phyloP scores from a whole-genome alignment of 768 basidiomycete genomes.

The Pisolithus marmoratus region DNA sequence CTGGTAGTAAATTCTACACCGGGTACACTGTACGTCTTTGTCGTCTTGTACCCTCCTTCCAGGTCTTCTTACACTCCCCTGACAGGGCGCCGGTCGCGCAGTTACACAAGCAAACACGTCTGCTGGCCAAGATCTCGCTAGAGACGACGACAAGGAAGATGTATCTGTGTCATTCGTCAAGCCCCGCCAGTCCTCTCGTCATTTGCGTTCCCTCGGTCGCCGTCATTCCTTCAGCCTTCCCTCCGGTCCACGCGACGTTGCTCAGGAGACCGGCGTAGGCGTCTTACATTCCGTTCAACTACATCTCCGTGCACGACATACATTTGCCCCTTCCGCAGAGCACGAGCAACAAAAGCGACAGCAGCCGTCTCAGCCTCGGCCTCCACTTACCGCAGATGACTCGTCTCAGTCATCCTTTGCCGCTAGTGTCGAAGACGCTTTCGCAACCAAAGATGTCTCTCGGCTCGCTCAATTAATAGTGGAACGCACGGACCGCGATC shows the following conservation, averaged over 20 bases:
- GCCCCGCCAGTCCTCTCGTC: conserved; percentile 25
- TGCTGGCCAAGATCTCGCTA: conserved; percentile 45
- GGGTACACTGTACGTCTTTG: conserved; percentile 53
- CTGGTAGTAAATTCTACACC: conserved; percentile 66
- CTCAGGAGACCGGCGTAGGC: conserved; percentile 34
- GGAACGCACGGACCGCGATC: conserved; percentile 61
- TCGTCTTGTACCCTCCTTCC: background rate
- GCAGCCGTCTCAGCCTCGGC: conserved; percentile 22
- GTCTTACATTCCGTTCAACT: conserved; percentile 61
- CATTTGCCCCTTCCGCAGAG: conserved; percentile 34
- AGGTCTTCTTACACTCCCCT: background rate
- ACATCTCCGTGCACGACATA: conserved; percentile 57
- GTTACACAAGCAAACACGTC: conserved; percentile 68
- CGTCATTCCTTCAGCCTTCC: conserved; percentile 58
- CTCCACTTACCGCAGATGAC: conserved; percentile 11
- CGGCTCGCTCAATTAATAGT: conserved; percentile 40
- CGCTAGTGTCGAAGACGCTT: conserved; percentile 14
- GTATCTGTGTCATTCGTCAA: conserved; percentile 26
- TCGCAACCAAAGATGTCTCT: conserved; percentile 6
- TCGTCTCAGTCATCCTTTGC: conserved; percentile 16
- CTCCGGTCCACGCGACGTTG: conserved; percentile 32
- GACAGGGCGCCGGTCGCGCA: conserved; percentile 62
- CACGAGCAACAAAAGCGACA: conserved; percentile 9
- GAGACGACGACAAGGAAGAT: conserved; percentile 61
- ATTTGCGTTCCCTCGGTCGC: conserved; percentile 42